Conservation (phyloP, 257 asterid species). For the Cynanchum wilfordii region DNA sequence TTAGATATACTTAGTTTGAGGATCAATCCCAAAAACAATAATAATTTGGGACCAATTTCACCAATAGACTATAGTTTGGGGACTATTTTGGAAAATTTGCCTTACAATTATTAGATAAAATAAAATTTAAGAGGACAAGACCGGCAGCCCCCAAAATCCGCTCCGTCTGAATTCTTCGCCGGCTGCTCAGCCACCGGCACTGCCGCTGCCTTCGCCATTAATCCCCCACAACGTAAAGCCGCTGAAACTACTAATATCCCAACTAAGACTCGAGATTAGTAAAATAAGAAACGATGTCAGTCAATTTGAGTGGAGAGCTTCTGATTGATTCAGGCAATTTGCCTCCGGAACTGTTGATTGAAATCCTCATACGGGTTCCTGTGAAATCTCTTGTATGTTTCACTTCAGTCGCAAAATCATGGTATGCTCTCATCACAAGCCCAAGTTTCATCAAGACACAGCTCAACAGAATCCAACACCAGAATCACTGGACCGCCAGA, state of each 20-base stretch:
- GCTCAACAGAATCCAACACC: slow-evolving; percentile 18
- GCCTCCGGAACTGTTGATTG: slow-evolving; percentile 37
- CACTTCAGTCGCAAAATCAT: slow-evolving; percentile 43
- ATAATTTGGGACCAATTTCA: too few relatives aligned
- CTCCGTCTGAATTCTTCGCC: not conserved
- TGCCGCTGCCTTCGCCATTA: too few relatives aligned
- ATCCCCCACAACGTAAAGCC: not conserved
- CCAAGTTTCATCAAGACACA: slow-evolving; percentile 38
- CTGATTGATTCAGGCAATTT: slow-evolving; percentile 15
- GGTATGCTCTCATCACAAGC: slow-evolving; percentile 42
- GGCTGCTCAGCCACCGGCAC: not conserved
- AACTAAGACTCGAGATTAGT: not conserved
- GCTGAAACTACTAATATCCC: not conserved
- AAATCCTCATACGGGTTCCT: slow-evolving; percentile 45
- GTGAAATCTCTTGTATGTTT: slow-evolving; percentile 39
- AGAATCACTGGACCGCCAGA: slow-evolving; percentile 5
- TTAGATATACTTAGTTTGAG: too few relatives aligned
- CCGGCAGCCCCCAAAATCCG: too few relatives aligned
- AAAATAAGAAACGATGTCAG: slow-evolving; percentile 30
- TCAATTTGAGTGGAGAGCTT: slow-evolving; percentile 9
- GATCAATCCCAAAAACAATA: too few relatives aligned
- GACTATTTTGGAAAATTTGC: too few relatives aligned
- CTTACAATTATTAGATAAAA: too few relatives aligned
- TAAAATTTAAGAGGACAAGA: too few relatives aligned
- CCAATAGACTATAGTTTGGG: too few relatives aligned